Percentiles rank a stretch among this genome's conserved stretches.
These are phyloP conservation scores for Acer saccharum DNA, from an alignment of 345 rosid genomes.

Conservation along the genomic window DNA sequence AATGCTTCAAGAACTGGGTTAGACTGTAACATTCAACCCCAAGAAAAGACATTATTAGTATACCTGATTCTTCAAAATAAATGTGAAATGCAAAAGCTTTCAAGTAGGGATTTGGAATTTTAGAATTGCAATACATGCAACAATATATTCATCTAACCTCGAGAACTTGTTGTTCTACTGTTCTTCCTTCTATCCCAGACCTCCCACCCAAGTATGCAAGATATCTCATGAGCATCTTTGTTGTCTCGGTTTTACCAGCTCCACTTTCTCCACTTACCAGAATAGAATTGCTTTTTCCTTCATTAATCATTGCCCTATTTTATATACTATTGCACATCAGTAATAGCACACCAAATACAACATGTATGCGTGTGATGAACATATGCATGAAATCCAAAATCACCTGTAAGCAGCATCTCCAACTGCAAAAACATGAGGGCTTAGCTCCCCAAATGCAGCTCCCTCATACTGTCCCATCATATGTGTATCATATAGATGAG, in stretches of 20 bases:
- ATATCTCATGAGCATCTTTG: conserved; percentile 95
- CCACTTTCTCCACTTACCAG: conserved; percentile 99
- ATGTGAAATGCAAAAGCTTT: neutral
- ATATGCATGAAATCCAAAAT: neutral
- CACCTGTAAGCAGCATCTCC: conserved; percentile 93
- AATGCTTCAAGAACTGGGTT: conserved; percentile 98
- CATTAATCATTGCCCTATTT: conserved; percentile 85
- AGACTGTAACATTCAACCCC: conserved; percentile 52
- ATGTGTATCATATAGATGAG: conserved; percentile 86
- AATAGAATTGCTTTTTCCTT: conserved; percentile 88
- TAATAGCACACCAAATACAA: conserved; percentile 17
- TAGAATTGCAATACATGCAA: conserved; percentile 11
- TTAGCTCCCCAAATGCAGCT: conserved; percentile 77
- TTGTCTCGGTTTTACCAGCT: conserved; percentile 98
- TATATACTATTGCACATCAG: conserved; percentile 31
- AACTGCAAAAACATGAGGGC: conserved; percentile 95
- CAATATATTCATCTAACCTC: conserved; percentile 51
- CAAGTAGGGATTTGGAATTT: neutral
- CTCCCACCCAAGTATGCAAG: conserved; percentile 92
- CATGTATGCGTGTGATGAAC: neutral
- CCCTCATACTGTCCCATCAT: conserved; percentile 97
- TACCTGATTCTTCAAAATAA: neutral
- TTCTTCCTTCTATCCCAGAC: conserved; percentile 91
- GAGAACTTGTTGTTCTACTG: conserved; percentile 95
- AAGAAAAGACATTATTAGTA: neutral